Base-by-base conservation (phyloP, 257 asterid species). In the Lycium ferocissimum region DNA sequence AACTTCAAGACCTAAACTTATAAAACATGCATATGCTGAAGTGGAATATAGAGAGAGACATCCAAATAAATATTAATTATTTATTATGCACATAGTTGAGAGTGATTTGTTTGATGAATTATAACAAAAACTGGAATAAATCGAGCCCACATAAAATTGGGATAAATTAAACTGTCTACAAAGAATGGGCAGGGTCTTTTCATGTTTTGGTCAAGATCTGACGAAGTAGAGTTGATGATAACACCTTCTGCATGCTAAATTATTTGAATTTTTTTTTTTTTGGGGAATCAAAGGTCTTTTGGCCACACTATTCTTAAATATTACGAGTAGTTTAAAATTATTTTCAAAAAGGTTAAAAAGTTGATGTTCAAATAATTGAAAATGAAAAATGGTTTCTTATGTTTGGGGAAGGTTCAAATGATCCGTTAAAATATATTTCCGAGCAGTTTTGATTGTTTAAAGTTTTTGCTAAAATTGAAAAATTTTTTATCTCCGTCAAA, bases 101-200 rank as follows among this genome's bases (percentile, higher is more conserved):
- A 9, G 35, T 18, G 79, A 71, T 71, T 43, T 40, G 37, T 43
- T 71, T 71, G 17, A 45, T 72, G 33, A 10, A n/a, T n/a, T n/a
- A n/a, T n/a, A 71, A 72, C 9, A 45, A 47, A 72, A 72, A 18
- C 57, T 18, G 79, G 57, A 67, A 57, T 26, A n/a, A n/a, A 58
- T 57, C 53, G n/a, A 38, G 35, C 37, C 51, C 37, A 4, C 20
- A 15, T 84, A 58, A 59, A 84, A 72, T 75, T 22, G 43, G 81
- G 59, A 75, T 49, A 49, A 47, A 75, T 75, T 75, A 47, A 49
- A n/a, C n/a, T 75, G n/a, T n/a, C n/a, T 75, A 47, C 81, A 22
- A 26, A 76, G 82, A 14, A 51, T 51, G 82, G 81, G 82, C 22
- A 51, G 1, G 22, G 82, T 76, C 26, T 76, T 76, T 26, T 76